A percentile compares a stretch with the other conserved stretches of the same genome.
Evolutionary conservation across 1,284 basidiomycete species (phyloP).

Genomic region (Spongispora temasekensis): DNA sequence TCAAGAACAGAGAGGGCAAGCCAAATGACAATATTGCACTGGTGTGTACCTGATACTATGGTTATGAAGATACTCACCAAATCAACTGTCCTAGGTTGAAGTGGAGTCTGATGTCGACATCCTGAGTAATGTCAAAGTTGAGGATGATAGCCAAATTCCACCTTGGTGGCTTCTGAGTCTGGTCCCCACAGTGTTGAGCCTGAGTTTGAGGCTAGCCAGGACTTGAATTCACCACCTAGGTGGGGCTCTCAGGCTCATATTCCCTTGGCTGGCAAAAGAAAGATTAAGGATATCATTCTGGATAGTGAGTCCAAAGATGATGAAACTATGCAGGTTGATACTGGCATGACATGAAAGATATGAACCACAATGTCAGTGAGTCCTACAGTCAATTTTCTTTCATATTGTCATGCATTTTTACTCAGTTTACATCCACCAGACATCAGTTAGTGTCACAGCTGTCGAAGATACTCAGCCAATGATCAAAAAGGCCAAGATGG

Average conservation of each 20-base stretch:
- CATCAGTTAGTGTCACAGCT: background rate
- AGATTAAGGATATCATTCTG: background rate
- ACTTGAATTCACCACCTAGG: background rate
- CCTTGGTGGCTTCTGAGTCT: background rate
- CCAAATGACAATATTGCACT: background rate
- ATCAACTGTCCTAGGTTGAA: background rate
- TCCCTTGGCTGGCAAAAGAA: background rate
- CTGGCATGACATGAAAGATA: background rate
- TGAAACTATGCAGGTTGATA: background rate
- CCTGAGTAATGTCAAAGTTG: background rate
- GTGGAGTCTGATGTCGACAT: background rate
- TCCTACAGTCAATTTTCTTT: background rate
- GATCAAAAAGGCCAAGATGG: background rate
- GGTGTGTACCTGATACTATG: background rate
- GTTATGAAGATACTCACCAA: background rate
- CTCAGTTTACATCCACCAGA: slow-evolving; percentile 1
- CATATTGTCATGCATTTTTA: background rate
- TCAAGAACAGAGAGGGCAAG: background rate
- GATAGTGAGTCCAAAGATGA: background rate
- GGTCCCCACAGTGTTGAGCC: background rate
- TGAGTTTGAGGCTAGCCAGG: background rate
- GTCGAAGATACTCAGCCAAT: background rate
- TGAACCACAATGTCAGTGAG: background rate
- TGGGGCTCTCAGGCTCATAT: background rate
- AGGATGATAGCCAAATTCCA: background rate